Evolutionary conservation across 2,329 filamentous ascomycete species (phyloP), one percentile per base, ranked within the genome.

Genomic region (Colletotrichum spinosum): DNA sequence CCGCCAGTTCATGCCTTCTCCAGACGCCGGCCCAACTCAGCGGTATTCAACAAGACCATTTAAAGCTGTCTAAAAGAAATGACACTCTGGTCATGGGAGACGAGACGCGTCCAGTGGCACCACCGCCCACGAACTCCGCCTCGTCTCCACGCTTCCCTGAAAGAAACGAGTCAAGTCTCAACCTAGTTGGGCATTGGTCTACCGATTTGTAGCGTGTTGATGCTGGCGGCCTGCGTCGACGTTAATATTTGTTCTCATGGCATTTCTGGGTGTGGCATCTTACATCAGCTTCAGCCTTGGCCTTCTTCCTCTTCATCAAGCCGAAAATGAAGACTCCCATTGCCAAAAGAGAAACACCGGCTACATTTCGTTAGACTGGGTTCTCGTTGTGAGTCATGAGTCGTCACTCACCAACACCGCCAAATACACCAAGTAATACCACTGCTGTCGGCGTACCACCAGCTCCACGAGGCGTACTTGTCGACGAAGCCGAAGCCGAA

Each of bases 281-380:
- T 48, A 66, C 63, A 25, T 66, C 63, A 39, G 48, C 37, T 33
- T 42, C 37, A 3, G 35, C 7, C 42, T 56, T 66, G 8, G 15
- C 12, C n/a, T 53, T 66, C 11, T 39, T 62, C 5, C 48, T 53
- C 15, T 53, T 66, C 63, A 66, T 52, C 11, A 66, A 39, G 2
- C 63, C 63, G 8, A 56, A 66, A 6, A 66, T 56, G 11, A 66
- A 66, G 2, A 60, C 25, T 2, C 63, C 63, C 63, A 66, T 66
- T 4, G 63, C 63, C 15, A 66, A 11, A 4, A 66, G n/a, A 4
- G 63, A 66, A 2, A 66, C 58, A 6, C 63, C 63, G 35, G 63
- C 63, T 66, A 8, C n/a, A 10, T 1, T 1, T 2, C 2, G 38
- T 66, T 10, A 66, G 58, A 4, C 12, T 0, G 2, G 2, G 6